Conservation (phyloP, 768 basidiomycete genomes). For the Piloderma croceum region DNA sequence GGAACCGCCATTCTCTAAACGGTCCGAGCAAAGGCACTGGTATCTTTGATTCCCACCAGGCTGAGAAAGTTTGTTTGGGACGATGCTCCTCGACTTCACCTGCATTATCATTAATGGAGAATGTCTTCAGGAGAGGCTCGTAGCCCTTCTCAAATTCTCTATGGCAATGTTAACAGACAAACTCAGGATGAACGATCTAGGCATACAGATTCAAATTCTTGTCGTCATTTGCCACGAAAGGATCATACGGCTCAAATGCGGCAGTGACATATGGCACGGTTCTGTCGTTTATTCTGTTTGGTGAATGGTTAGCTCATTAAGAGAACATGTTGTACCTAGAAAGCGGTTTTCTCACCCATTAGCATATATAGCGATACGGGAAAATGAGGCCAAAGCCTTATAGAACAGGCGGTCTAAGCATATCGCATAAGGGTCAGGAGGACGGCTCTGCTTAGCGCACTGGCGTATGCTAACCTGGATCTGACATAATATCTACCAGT, state of each 20-base stretch:
- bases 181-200: no score
- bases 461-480: conserved; percentile 49
- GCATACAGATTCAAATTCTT: conserved; percentile 63
- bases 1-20: conserved; percentile 52
- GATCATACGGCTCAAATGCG: conserved; percentile 63
- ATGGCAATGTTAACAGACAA: no score
- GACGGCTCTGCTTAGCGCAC: not conserved
- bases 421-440: not conserved
- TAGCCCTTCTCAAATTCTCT: conserved; percentile 59
- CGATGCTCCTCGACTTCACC: no score
- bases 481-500: conserved; percentile 72
- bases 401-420: conserved; percentile 66
- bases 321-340: not conserved
- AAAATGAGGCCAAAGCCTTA: conserved; percentile 61
- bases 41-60: conserved; percentile 42
- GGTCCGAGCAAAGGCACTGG: conserved; percentile 51
- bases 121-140: conserved; percentile 49
- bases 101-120: no score
- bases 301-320: not conserved
- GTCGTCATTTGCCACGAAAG: conserved; percentile 49
- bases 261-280: conserved; percentile 84
- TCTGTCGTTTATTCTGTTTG: conserved; percentile 55
- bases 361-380: conserved; percentile 70
- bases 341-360: conserved; percentile 72
- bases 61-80: no score